A percentile compares a stretch with the other conserved stretches of the same genome.
Evolutionary conservation across 257 asterid species (phyloP).

Genomic region (Nicotiana obtusifolia): DNA sequence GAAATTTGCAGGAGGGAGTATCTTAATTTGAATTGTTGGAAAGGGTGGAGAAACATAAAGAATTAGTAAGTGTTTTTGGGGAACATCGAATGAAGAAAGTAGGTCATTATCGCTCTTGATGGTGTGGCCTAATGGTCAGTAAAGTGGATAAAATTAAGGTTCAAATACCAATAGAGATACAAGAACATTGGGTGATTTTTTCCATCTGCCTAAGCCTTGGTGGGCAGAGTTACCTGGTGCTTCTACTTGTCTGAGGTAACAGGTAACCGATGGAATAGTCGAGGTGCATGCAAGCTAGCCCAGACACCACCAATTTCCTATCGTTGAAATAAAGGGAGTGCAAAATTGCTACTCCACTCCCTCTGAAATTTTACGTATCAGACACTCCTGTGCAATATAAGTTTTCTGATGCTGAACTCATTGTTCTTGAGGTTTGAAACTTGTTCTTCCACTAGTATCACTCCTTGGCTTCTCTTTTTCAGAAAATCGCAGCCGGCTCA

Average conservation of each 20-base stretch:
- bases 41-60: background rate
- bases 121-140: background rate
- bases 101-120: background rate
- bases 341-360: background rate
- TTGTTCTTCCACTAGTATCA: background rate
- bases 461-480: background rate
- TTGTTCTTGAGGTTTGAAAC: background rate
- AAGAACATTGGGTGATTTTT: too few species aligned
- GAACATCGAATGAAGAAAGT: too few species aligned
- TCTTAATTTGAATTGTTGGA: background rate
- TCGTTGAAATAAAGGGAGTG: background rate
- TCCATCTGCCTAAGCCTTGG: too few species aligned
- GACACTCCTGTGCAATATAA: background rate
- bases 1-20: too few species aligned
- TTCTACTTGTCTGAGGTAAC: too few species aligned
- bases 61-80: background rate
- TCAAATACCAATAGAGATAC: too few species aligned
- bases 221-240: too few species aligned
- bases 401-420: background rate
- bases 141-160: background rate
- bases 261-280: too few species aligned
- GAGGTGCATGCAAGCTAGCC: too few species aligned
- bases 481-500: background rate
- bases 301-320: too few species aligned
- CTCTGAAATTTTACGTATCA: constrained; percentile 2